Conservation (phyloP, 1,284 basidiomycete genomes). For the Amylostereum areolatum region DNA sequence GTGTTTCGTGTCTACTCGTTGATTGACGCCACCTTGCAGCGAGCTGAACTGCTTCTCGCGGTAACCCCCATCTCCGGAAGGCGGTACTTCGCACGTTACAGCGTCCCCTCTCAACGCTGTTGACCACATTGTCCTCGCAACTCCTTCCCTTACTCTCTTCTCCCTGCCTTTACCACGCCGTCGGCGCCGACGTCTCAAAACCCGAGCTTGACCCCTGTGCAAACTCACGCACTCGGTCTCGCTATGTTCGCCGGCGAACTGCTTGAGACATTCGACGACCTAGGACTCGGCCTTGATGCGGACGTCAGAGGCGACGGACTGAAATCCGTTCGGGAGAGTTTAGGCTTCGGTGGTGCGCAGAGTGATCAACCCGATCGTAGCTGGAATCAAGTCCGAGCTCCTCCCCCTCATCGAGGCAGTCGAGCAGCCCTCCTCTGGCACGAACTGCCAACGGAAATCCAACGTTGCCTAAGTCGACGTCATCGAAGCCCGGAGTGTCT, state of each 20-base stretch:
- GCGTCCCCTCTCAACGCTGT: conserved; percentile 66
- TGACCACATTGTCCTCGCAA: conserved; percentile 61
- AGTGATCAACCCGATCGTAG: conserved; percentile 58
- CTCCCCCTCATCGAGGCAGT: conserved; percentile 55
- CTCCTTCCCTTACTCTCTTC: conserved; percentile 63
- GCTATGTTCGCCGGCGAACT: conserved; percentile 67
- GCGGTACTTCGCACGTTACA: conserved; percentile 70
- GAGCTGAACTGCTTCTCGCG: conserved; percentile 60
- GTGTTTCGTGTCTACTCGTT: conserved; percentile 7
- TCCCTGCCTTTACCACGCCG: conserved; percentile 48
- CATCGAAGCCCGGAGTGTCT: conserved; percentile 29
- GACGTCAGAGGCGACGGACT: conserved; percentile 61
- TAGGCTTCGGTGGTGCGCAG: conserved; percentile 61
- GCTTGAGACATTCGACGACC: conserved; percentile 59
- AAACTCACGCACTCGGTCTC: conserved; percentile 62
- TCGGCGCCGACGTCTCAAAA: conserved; percentile 43
- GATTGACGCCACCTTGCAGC: conserved; percentile 30
- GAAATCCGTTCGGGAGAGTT: conserved; percentile 56
- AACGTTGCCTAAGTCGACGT: conserved; percentile 27
- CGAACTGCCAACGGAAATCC: conserved; percentile 8
- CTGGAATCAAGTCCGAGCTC: conserved; percentile 55
- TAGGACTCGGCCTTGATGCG: conserved; percentile 53
- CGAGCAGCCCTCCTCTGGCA: conserved; percentile 34
- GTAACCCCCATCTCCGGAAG: conserved; percentile 57
- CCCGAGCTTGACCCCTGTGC: conserved; percentile 55